Conservation (phyloP, 2,329 filamentous ascomycete species). For the Aspergillus persii region DNA sequence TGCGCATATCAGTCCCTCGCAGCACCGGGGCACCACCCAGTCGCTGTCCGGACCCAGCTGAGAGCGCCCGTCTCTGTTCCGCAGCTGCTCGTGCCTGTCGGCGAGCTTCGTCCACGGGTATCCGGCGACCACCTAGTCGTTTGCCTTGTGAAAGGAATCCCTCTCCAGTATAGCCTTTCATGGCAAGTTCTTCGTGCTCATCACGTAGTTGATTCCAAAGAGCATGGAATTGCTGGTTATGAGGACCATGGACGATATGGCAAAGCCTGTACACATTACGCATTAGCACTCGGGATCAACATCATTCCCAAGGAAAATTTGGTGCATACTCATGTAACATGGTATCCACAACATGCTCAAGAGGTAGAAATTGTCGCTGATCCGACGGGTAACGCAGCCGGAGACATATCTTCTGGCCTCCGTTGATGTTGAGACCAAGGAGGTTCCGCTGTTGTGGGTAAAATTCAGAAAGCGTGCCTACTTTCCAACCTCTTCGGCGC, state of each 20-base stretch:
- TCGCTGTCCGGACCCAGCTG: constrained; percentile 65
- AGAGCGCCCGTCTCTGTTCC: constrained; percentile 63
- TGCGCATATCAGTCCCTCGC: constrained; percentile 67
- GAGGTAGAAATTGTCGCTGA: constrained; percentile 70
- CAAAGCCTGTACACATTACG: constrained; percentile 52
- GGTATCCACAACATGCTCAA: constrained; percentile 81
- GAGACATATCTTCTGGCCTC: constrained; percentile 75
- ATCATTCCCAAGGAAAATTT: neutral
- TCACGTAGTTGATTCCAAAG: constrained; percentile 88
- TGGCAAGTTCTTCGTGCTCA: constrained; percentile 71
- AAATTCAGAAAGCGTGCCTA: constrained; percentile 79
- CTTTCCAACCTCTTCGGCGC: constrained; percentile 78
- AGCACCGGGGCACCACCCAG: constrained; percentile 63
- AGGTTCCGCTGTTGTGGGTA: constrained; percentile 72
- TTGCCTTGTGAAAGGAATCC: constrained; percentile 77
- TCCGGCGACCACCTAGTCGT: constrained; percentile 64
- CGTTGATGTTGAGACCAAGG: constrained; percentile 77
- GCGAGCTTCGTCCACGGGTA: constrained; percentile 71
- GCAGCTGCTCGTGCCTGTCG: constrained; percentile 71
- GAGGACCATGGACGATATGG: constrained; percentile 82
- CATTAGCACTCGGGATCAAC: constrained; percentile 13
- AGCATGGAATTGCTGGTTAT: constrained; percentile 77
- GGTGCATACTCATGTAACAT: constrained; percentile 75
- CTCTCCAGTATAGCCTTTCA: constrained; percentile 87
- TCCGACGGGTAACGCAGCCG: constrained; percentile 76